Conservation (phyloP, 495 filamentous ascomycete species). For the Cercophora samala region DNA sequence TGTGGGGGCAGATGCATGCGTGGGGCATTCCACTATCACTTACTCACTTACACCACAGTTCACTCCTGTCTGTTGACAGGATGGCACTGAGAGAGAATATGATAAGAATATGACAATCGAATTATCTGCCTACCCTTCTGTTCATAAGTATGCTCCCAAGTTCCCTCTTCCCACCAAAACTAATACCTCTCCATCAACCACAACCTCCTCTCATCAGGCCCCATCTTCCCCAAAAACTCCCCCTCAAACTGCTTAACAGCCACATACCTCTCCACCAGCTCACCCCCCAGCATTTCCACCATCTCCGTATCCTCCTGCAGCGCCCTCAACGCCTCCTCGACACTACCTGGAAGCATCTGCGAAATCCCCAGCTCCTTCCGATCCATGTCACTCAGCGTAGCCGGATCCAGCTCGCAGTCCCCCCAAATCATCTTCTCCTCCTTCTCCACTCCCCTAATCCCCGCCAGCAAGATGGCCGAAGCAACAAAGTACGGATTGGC, state of each 20-base stretch:
- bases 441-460: constrained; percentile 56
- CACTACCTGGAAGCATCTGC: constrained; percentile 48
- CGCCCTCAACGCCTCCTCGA: constrained; percentile 52
- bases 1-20: neutral
- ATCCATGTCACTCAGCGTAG: constrained; percentile 46
- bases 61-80: no score
- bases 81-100: no score
- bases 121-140: no score
- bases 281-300: constrained; percentile 45
- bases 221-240: constrained; percentile 44
- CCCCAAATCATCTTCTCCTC: constrained; percentile 46
- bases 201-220: constrained; percentile 41
- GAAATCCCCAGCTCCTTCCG: constrained; percentile 52
- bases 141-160: neutral
- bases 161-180: neutral
- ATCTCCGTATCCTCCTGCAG: constrained; percentile 47
- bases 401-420: constrained; percentile 59
- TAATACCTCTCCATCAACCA: constrained; percentile 65
- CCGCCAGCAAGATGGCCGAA: constrained; percentile 63
- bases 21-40: neutral
- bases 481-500: constrained; percentile 70
- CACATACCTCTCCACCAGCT: constrained; percentile 57
- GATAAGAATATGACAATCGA: no score
- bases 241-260: constrained; percentile 58
- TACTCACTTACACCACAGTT: no score